Evolutionary conservation across 2,329 filamentous ascomycete genomes (phyloP).

Genomic region (Colletotrichum godetiae): DNA sequence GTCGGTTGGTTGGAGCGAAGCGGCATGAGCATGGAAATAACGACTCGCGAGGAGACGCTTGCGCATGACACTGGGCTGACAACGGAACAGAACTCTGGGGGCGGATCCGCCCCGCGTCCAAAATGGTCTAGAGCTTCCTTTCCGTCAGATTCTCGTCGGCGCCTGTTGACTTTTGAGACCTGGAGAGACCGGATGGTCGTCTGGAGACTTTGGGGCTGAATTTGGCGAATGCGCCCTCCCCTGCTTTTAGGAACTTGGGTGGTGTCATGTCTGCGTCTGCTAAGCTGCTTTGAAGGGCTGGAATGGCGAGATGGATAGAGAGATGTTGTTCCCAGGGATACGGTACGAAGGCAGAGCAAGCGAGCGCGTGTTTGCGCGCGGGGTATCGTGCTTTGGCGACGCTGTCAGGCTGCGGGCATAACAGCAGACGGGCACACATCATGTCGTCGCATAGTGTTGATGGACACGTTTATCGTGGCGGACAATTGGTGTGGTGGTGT

Average conservation of each 20-base stretch:
- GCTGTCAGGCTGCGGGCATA: not conserved
- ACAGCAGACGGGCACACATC: not conserved
- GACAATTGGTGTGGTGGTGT: slow-evolving; percentile 8
- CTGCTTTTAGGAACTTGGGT: slow-evolving; percentile 20
- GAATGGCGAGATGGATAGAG: not conserved
- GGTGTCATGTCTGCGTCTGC: slow-evolving; percentile 27
- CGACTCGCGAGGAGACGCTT: not conserved
- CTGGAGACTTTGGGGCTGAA: slow-evolving; percentile 15
- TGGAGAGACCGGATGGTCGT: slow-evolving; percentile 12
- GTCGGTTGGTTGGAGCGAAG: not conserved
- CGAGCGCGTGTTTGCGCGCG: not conserved
- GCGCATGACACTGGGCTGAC: slow-evolving; percentile 16
- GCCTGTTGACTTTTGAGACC: not conserved
- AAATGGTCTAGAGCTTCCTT: slow-evolving; percentile 21
- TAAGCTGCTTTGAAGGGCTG: slow-evolving; percentile 10
- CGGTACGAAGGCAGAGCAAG: not conserved
- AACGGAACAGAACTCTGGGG: not conserved
- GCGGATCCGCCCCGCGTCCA: not conserved
- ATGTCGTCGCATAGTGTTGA: not conserved
- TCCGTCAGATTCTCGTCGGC: not conserved
- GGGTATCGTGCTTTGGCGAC: not conserved
- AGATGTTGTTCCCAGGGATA: not conserved
- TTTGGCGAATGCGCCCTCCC: slow-evolving; percentile 3
- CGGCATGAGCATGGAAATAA: not conserved
- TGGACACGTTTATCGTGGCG: slow-evolving; percentile 11